Percentiles rank a stretch among this genome's conserved stretches.
Conservation (phyloP, 78 protist genomes). For the Dictyostelium intermedium region DNA sequence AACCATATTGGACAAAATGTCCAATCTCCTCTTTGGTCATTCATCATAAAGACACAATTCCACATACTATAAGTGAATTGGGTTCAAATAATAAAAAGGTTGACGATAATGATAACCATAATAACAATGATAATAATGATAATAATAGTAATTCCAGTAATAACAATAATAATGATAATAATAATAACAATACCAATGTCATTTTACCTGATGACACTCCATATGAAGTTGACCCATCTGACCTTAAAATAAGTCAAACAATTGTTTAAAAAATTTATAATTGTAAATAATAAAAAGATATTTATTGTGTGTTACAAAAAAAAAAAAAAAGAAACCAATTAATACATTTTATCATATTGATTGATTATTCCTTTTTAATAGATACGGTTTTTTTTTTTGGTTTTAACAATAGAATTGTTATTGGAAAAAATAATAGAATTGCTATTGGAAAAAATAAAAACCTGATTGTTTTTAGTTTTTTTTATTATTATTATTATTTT, state of each 20-base stretch:
- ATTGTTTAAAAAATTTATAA: not conserved
- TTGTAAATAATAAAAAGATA: not conserved
- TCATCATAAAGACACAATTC: constrained; percentile 50
- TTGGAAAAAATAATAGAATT: no score
- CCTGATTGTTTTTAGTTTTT: no score
- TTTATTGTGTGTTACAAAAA: not conserved
- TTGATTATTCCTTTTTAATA: no score
- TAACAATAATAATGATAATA: not conserved
- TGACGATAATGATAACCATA: not conserved
- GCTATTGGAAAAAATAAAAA: no score
- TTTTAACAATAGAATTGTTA: no score
- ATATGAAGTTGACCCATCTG: constrained; percentile 20
- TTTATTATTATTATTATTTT: not conserved
- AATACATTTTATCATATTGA: no score
- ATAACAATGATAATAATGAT: not conserved
- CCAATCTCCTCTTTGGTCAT: constrained; percentile 43
- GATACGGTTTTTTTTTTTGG: no score
- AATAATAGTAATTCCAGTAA: not conserved
- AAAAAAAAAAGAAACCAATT: no score
- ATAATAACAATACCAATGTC: not conserved
- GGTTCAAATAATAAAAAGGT: not conserved
- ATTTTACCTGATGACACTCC: not conserved
- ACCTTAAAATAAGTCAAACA: not conserved
- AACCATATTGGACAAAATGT: constrained; percentile 51
- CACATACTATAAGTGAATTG: not conserved